These are phyloP conservation scores for Sphaerulina vaccinii DNA, from an alignment of 2,329 filamentous ascomycete genomes.

Conservation along the genomic window DNA sequence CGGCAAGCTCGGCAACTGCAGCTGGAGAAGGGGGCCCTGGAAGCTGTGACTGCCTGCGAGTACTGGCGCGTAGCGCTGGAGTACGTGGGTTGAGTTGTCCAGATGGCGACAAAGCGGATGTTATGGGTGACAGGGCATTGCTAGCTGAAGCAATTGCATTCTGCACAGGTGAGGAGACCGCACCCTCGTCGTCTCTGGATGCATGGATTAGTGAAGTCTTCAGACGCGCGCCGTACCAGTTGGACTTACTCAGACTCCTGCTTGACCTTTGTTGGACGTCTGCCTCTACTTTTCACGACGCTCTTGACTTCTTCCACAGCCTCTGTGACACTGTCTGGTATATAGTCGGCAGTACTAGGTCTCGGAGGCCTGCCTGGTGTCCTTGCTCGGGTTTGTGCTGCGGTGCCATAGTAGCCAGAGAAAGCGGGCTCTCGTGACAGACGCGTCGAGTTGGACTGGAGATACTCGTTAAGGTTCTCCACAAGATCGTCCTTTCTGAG, in stretches of 20 bases:
- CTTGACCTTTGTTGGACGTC: conserved; percentile 38
- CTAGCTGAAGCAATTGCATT: conserved; percentile 17
- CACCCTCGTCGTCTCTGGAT: conserved; percentile 24
- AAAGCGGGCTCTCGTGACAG: conserved; percentile 65
- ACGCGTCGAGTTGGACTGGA: conserved; percentile 65
- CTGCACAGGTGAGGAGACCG: conserved; percentile 22
- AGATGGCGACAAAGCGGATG: conserved; percentile 22
- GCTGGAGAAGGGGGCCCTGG: conserved; percentile 69
- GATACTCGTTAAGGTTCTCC: conserved; percentile 67
- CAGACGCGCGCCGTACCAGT: neutral
- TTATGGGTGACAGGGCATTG: conserved; percentile 20
- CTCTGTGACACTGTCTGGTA: conserved; percentile 27
- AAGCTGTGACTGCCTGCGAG: conserved; percentile 43
- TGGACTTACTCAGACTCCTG: conserved; percentile 35
- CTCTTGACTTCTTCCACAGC: conserved; percentile 32
- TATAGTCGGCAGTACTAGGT: conserved; percentile 24
- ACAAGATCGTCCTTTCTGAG: conserved; percentile 80
- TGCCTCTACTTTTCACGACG: conserved; percentile 30
- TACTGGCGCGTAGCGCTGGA: conserved; percentile 23
- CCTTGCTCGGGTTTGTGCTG: too few species aligned
- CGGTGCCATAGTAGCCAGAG: conserved; percentile 72
- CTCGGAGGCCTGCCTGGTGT: conserved; percentile 50
- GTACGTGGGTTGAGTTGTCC: conserved; percentile 31
- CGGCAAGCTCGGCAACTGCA: conserved; percentile 72
- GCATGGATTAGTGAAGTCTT: conserved; percentile 3